phyloP scores from a whole-genome alignment of 495 filamentous ascomycete genomes.

The Schizothecium vesticola region DNA sequence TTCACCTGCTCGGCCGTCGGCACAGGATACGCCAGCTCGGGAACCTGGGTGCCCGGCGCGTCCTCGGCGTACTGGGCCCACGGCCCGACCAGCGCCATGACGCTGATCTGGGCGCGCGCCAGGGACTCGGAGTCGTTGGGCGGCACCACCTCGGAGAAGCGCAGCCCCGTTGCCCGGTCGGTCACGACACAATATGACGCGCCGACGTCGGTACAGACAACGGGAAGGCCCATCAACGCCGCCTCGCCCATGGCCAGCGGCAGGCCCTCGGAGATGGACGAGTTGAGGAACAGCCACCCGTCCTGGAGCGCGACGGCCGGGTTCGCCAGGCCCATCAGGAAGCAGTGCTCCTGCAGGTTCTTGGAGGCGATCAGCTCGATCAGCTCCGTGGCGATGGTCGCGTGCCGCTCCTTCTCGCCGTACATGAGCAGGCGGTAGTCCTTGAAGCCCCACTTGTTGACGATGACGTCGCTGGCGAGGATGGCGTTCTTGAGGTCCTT shows the following conservation, averaged over 20 bases:
- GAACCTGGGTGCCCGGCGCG: slow-evolving; percentile 24
- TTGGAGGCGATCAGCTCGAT: slow-evolving; percentile 59
- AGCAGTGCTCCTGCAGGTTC: slow-evolving; percentile 47
- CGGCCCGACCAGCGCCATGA: slow-evolving; percentile 54
- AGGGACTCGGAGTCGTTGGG: slow-evolving; percentile 56
- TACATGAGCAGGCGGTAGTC: slow-evolving; percentile 61
- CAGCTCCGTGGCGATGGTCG: slow-evolving; percentile 55
- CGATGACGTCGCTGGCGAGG: slow-evolving; percentile 58
- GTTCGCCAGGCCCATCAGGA: slow-evolving; percentile 40
- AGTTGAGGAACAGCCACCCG: slow-evolving; percentile 63
- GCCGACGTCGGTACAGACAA: slow-evolving; percentile 64
- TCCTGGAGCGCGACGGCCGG: slow-evolving; percentile 52
- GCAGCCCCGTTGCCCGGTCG: slow-evolving; percentile 50
- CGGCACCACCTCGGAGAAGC: slow-evolving; percentile 56
- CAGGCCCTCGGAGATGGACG: slow-evolving; percentile 59
- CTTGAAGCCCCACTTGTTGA: slow-evolving; percentile 61
- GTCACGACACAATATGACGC: slow-evolving; percentile 57
- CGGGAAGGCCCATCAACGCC: slow-evolving; percentile 55
- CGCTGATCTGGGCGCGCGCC: slow-evolving; percentile 55
- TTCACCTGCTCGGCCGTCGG: slow-evolving; percentile 49
- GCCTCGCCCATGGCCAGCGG: slow-evolving; percentile 60
- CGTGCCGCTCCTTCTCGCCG: slow-evolving; percentile 56
- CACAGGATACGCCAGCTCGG: slow-evolving; percentile 42
- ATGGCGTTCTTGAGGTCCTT: slow-evolving; percentile 63
- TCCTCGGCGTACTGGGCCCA: slow-evolving; percentile 54